Percentiles rank a stretch among this genome's conserved stretches.
Evolutionary conservation across 1,139 yeast genomes (phyloP).

Genomic region (Pichia sorboxylosa): DNA sequence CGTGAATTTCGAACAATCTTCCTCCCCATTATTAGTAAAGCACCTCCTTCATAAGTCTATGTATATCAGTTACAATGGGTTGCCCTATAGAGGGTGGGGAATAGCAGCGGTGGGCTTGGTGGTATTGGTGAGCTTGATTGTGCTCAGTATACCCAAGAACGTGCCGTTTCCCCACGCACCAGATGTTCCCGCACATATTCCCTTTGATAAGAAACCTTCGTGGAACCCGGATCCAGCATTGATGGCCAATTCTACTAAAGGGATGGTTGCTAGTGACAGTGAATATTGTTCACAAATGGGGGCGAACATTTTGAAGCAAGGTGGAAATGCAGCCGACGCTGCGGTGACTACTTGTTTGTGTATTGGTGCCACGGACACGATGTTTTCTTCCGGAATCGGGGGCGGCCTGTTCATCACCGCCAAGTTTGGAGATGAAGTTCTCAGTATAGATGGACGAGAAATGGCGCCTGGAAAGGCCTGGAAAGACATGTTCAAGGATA

Average conservation of each 20-base stretch:
- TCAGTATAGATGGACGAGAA: constrained; percentile 81
- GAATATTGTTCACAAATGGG: constrained; percentile 65
- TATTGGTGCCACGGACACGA: constrained; percentile 68
- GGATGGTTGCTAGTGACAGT: constrained; percentile 71
- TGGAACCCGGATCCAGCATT: constrained; percentile 28
- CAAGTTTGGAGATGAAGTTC: constrained; percentile 27
- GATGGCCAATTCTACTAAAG: constrained; percentile 31
- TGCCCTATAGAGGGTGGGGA: too few species aligned
- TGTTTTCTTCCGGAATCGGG: constrained; percentile 80
- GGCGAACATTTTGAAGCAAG: constrained; percentile 37
- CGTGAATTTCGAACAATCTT: too few species aligned
- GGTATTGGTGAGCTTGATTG: too few species aligned
- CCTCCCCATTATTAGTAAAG: too few species aligned
- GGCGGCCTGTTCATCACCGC: constrained; percentile 79
- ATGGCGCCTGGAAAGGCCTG: constrained; percentile 60
- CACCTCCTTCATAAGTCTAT: too few species aligned
- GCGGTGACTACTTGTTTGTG: constrained; percentile 84
- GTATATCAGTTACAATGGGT: too few species aligned
- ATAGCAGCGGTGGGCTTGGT: too few species aligned
- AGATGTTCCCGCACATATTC: constrained; percentile 20
- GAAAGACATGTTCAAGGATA: constrained; percentile 50
- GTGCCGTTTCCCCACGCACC: constrained; percentile 13
- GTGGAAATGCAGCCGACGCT: constrained; percentile 88
- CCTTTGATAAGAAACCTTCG: constrained; percentile 23
- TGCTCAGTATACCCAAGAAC: background rate